Evolutionary conservation across 2,329 filamentous ascomycete species (phyloP).

Genomic region (Orbilia javanica): DNA sequence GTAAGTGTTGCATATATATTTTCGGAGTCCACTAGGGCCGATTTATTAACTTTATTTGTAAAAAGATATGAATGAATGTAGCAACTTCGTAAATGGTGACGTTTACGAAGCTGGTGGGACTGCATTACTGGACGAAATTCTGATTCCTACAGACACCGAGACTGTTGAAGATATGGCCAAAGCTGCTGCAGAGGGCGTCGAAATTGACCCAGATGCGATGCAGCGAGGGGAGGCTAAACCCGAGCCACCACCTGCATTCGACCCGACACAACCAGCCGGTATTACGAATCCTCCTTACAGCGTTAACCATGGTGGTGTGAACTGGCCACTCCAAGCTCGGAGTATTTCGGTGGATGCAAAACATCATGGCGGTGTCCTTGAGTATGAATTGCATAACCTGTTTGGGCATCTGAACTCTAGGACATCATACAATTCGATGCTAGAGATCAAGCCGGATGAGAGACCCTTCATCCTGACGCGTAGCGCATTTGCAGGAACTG

Average conservation of each 20-base stretch:
- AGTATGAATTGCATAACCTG: conserved; percentile 87
- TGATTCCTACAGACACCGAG: conserved; percentile 79
- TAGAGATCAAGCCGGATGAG: conserved; percentile 71
- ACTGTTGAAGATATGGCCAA: conserved; percentile 52
- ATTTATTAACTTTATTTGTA: background rate
- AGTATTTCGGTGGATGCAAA: conserved; percentile 82
- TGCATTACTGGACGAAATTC: conserved; percentile 76
- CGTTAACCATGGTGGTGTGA: conserved; percentile 73
- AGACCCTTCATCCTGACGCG: conserved; percentile 87
- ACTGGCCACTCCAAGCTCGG: conserved; percentile 75
- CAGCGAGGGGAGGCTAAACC: conserved; percentile 74
- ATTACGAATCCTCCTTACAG: conserved; percentile 81
- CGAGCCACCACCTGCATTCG: conserved; percentile 75
- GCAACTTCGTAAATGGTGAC: conserved; percentile 69
- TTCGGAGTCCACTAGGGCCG: background rate
- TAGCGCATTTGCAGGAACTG: conserved; percentile 81
- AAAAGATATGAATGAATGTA: conserved; percentile 60
- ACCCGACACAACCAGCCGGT: conserved; percentile 78
- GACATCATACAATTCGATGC: conserved; percentile 69
- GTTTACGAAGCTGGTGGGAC: conserved; percentile 68
- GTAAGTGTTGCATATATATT: conserved; percentile 69
- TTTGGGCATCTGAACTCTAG: conserved; percentile 81
- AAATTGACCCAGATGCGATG: conserved; percentile 63
- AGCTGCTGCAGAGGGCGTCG: conserved; percentile 32
- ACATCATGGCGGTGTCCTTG: conserved; percentile 76